Percentiles rank a stretch among this genome's conserved stretches.
phyloP scores from a whole-genome alignment of 805 yeast genomes.

The Kodamaea hsintzibuensis region DNA sequence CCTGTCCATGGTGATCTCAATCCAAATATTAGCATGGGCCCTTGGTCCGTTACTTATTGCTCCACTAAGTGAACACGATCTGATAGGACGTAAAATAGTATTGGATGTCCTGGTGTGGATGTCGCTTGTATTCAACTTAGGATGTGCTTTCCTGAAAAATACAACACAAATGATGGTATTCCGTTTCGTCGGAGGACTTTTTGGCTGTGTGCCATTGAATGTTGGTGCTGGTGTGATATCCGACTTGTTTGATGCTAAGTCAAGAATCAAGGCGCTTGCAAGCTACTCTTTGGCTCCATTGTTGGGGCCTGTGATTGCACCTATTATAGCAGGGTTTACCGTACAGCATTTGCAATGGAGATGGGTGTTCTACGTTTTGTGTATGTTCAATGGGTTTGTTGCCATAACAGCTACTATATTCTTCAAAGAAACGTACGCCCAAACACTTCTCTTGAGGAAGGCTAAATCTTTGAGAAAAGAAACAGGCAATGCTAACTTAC shows the following conservation, averaged over 20 bases:
- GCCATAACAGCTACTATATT: conserved; percentile 47
- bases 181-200: conserved; percentile 64
- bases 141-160: conserved; percentile 60
- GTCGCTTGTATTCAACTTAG: conserved; percentile 51
- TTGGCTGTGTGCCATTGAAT: conserved; percentile 66
- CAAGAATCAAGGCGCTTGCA: conserved; percentile 58
- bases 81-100: conserved; percentile 58
- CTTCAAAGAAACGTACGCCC: conserved; percentile 61
- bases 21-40: conserved; percentile 72
- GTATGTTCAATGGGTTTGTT: conserved; percentile 57
- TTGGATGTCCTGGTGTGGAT: conserved; percentile 53
- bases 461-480: conserved; percentile 49
- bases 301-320: conserved; percentile 69
- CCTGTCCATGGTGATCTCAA: conserved; percentile 55
- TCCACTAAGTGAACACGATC: conserved; percentile 62
- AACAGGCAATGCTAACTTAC: conserved; percentile 57
- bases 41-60: conserved; percentile 65
- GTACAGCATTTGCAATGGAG: conserved; percentile 55
- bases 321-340: conserved; percentile 58
- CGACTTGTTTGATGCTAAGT: conserved; percentile 54
- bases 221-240: conserved; percentile 71
- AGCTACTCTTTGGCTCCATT: conserved; percentile 62
- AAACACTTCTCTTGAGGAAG: conserved; percentile 48
- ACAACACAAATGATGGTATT: conserved; percentile 61
- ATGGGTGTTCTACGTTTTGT: conserved; percentile 65